Evolutionary conservation across 176 grass and related monocot genomes (phyloP), one percentile per base, ranked within the genome.

Genomic region (Cenchrus fungigraminus): DNA sequence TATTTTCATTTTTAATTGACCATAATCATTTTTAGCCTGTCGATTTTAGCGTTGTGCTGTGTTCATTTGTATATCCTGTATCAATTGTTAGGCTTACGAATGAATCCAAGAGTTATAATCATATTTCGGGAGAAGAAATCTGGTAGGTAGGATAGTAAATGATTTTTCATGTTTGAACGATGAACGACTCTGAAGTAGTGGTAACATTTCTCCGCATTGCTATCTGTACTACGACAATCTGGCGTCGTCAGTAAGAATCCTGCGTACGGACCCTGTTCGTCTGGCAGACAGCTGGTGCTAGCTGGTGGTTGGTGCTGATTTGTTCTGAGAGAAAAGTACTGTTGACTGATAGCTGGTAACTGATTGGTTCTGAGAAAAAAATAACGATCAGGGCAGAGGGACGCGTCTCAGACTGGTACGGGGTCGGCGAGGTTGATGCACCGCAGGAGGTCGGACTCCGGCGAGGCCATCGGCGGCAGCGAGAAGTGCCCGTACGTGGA

Each of bases 401-500:
- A 10, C 3, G 15, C 10, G 3, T 20, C 44, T 72, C 71, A 88
- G 73, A 90, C 88, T 17, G 82, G 82, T 29, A 91, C 76, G 0
- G 87, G 82, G 14, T 85, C 68, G 84, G 87, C 90, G 53, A 91
- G 16, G 43, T 88, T 87, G 14, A 90, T 12, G 32, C 81, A 61
- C 53, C 69, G 89, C 68, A 84, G 22, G 47, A 88, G 47, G 37
- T 82, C 85, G 22, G 80, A 60, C 40, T 93, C 95, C 2, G 85
- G 79, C 70, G 68, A 78, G 44, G 20, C 51, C 81, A 91, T 53
- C 0, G 91, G 95, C 19, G 90, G 95, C 77, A 97, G 74, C 7
- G 95, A 97, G 88, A 92, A 94, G 6, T 78, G 65, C 2, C 92
- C 69, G 54, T 87, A 92, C 14, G 88, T 94, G 20, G 95, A 94